Evolutionary conservation across 768 basidiomycete species (phyloP), one percentile per base, ranked within the genome.

Genomic region (Rickenella mellea): DNA sequence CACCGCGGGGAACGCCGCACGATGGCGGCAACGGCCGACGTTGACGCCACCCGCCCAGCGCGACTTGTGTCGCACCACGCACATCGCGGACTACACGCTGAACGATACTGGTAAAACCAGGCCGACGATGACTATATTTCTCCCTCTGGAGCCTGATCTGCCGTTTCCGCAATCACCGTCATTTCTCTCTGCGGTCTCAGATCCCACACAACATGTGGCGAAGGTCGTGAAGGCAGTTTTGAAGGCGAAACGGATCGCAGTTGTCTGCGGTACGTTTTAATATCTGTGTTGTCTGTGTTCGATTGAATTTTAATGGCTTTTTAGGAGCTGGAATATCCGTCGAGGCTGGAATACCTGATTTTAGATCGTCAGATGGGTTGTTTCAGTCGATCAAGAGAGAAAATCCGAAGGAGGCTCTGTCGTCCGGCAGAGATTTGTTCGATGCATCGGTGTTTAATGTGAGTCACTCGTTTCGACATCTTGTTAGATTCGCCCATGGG

Each of bases 401-500:
- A 53, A 83, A 91, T 58, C 82, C 83, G 0, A 75, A 75, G 44
- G 80, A 83, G 49, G 64, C 67, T 17, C 63, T 89, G 57, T 66
- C 73, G 27, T 83, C 82, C 4, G 85, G 89, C 2, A 90, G 81
- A 58, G 90, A 93, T 55, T 67, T 94, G 2, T 94, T 94, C 54
- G 86, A 93, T 68, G 86, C 87, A 12, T 87, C 85, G 14, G 84
- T 90, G 1, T 88, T 94, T 60, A 80, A 79, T 50, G 90, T 92
- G 62, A 65, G 78, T 60, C n/a, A n/a, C n/a, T n/a, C n/a, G n/a
- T n/a, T n/a, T n/a, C n/a, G n/a, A n/a, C n/a, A n/a, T n/a, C n/a
- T n/a, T n/a, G n/a, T n/a, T n/a, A n/a, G n/a, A n/a, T n/a, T n/a
- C n/a, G n/a, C n/a, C n/a, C n/a, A n/a, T n/a, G n/a, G n/a, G n/a